Base-by-base conservation (phyloP, 257 asterid species). In the Thymus mandschuricus region DNA sequence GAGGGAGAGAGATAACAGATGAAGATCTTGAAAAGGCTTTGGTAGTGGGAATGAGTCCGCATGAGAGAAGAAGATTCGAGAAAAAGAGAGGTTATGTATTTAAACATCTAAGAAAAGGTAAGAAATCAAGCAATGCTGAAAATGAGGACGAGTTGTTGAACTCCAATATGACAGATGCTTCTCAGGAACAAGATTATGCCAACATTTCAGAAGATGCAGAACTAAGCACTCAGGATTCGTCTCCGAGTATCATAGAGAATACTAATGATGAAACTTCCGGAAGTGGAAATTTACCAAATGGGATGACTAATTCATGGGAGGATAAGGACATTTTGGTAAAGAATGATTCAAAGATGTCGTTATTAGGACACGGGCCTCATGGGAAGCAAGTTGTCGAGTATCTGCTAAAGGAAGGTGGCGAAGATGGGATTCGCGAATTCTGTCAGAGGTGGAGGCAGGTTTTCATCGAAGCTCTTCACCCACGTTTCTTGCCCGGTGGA, bases 371-470 rank as follows among this genome's bases (percentile, higher is more conserved):
- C 76, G 98, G 99, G 63, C 97, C 98, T 29, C 99, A 94, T 35
- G 99, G 99, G 61, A 91, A 87, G 83, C 92, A 84, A 79, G 96
- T 94, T 11, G 91, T 94, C 27, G 79, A 73, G 51, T 60, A 79
- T 81, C 75, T 94, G 58, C 85, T 89, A 10, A 83, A 73, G 77
- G 89, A 88, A 75, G 70, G 81, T 65, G 98, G 98, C 21, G 98
- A 89, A 56, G 90, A 91, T 40, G 98, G 99, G 62, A 76, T 94
- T 70, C 82, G 87, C 54, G 87, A 89, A 1, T 92, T 91, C 80
- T 94, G 99, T 77, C 99, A 88, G 83, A 83, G 88, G 72, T 94
- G 97, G 97, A 86, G 99, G 71, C 98, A 84, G 45, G 88, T 89
- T 78, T 91, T 94, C 58, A 87, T 94, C 50, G 93, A 89, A 74